Evolutionary conservation across 352 stramenopile species (phyloP).

Genomic region (Plasmopara muralis): DNA sequence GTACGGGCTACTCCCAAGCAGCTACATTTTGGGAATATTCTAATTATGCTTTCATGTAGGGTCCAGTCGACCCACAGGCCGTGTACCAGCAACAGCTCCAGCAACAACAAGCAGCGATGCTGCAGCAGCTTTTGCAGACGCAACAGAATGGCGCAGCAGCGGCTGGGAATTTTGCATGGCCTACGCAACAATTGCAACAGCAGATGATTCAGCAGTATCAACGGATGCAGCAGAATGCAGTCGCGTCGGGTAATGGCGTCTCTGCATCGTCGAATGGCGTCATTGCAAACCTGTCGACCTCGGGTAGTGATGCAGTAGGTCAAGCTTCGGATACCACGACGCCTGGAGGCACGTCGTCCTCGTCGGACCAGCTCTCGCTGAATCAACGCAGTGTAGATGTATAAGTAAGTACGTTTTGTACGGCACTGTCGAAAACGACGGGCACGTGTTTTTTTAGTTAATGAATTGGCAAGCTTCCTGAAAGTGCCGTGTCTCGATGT

Average conservation of each 20-base stretch:
- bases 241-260: slow-evolving; percentile 4
- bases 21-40: no score
- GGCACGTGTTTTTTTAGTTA: slow-evolving; percentile 20
- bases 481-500: no score
- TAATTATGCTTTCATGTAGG: slow-evolving; percentile 31
- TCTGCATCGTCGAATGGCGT: slow-evolving; percentile 21
- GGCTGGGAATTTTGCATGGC: slow-evolving; percentile 46
- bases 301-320: slow-evolving; percentile 30
- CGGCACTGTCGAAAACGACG: slow-evolving; percentile 10
- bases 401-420: slow-evolving; percentile 33
- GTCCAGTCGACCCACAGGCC: slow-evolving; percentile 56
- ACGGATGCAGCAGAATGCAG: slow-evolving; percentile 37
- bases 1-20: slow-evolving; percentile 20
- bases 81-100: slow-evolving; percentile 86
- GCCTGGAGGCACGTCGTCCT: slow-evolving; percentile 15
- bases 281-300: slow-evolving; percentile 37
- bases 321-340: slow-evolving; percentile 22
- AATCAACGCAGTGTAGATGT: slow-evolving; percentile 78
- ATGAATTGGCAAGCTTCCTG: slow-evolving; percentile 21
- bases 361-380: slow-evolving; percentile 60
- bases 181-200: slow-evolving; percentile 78
- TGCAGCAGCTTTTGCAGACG: slow-evolving; percentile 82
- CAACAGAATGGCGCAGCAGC: slow-evolving; percentile 63
- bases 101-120: slow-evolving; percentile 83
- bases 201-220: slow-evolving; percentile 88